Conservation (phyloP, 371 early-diverging fungal genomes). For the Gilbertella persicaria region DNA sequence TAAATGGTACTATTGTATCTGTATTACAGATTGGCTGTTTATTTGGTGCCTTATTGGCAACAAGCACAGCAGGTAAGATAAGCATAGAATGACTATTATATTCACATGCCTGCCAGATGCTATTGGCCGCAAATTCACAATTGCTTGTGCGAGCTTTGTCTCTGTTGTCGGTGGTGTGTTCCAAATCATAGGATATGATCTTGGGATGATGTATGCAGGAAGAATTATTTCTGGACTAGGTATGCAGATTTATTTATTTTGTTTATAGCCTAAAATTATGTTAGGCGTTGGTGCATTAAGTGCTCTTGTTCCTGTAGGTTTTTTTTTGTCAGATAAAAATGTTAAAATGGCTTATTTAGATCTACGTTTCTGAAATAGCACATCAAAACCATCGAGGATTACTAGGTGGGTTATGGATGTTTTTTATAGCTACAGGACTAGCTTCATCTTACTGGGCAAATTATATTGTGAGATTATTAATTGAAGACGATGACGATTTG, state of each 20-base stretch:
- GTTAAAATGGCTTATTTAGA: slow-evolving; percentile 6
- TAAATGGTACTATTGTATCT: slow-evolving; percentile 39
- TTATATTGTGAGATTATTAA: slow-evolving; percentile 25
- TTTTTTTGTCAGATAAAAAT: not conserved
- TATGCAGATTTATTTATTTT: slow-evolving; percentile 4
- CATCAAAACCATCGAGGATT: slow-evolving; percentile 32
- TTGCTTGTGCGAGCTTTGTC: slow-evolving; percentile 17
- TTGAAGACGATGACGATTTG: slow-evolving; percentile 13
- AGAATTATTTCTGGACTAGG: slow-evolving; percentile 36
- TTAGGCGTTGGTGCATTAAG: slow-evolving; percentile 34
- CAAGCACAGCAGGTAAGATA: slow-evolving; percentile 28
- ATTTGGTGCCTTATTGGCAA: slow-evolving; percentile 31
- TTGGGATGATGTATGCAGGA: slow-evolving; percentile 28
- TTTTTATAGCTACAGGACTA: slow-evolving; percentile 39
- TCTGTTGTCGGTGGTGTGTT: slow-evolving; percentile 31
- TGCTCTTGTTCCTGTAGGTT: slow-evolving; percentile 33
- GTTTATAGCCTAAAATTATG: no score
- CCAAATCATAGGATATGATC: slow-evolving; percentile 26
- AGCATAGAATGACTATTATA: not conserved
- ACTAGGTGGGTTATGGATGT: slow-evolving; percentile 36
- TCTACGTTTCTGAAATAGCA: slow-evolving; percentile 42
- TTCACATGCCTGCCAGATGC: slow-evolving; percentile 9
- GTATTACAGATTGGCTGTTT: slow-evolving; percentile 38
- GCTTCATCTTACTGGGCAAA: slow-evolving; percentile 42
- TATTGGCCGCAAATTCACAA: slow-evolving; percentile 28